A percentile compares a stretch with the other conserved stretches of the same genome.
Conservation (phyloP, 495 filamentous ascomycete genomes). For the Lophiotrema nucula region DNA sequence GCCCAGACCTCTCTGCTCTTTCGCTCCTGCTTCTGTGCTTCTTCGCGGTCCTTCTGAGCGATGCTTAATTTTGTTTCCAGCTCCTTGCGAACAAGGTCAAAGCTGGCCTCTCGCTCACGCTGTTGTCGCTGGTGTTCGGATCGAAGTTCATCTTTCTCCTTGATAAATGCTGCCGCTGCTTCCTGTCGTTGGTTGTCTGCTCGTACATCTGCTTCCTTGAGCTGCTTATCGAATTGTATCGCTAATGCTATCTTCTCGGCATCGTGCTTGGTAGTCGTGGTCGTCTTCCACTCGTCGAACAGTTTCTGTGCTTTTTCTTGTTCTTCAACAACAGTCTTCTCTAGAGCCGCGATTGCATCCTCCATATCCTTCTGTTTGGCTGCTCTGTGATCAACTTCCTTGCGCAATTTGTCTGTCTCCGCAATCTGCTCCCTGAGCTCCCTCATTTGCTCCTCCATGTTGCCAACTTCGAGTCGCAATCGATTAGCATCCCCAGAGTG, state of each 20-base stretch:
- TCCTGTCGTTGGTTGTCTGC: constrained; percentile 24
- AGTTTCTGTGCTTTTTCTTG: constrained; percentile 21
- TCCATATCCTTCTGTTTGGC: constrained; percentile 20
- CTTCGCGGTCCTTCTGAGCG: constrained; percentile 35
- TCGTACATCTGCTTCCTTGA: constrained; percentile 25
- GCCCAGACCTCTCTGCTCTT: constrained; percentile 31
- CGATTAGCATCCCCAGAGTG: constrained; percentile 33
- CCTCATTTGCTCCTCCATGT: constrained; percentile 39
- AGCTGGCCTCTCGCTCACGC: constrained; percentile 26
- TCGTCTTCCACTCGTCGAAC: constrained; percentile 32
- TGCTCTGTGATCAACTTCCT: constrained; percentile 22
- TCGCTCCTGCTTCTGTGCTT: constrained; percentile 32
- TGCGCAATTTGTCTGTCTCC: constrained; percentile 11
- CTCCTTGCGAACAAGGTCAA: constrained; percentile 29
- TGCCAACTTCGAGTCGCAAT: constrained; percentile 36
- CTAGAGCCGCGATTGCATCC: constrained; percentile 8
- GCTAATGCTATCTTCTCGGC: constrained; percentile 31
- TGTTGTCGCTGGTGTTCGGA: constrained; percentile 29
- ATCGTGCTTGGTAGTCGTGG: constrained; percentile 18
- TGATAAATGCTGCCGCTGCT: constrained; percentile 19
- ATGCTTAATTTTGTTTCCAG: constrained; percentile 27
- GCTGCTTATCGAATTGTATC: constrained; percentile 30
- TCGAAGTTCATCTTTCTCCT: constrained; percentile 29
- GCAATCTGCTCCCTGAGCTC: constrained; percentile 32
- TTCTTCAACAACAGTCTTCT: constrained; percentile 24